phyloP scores from a whole-genome alignment of 129 eudicot species.

The Artemisia tridentata region DNA sequence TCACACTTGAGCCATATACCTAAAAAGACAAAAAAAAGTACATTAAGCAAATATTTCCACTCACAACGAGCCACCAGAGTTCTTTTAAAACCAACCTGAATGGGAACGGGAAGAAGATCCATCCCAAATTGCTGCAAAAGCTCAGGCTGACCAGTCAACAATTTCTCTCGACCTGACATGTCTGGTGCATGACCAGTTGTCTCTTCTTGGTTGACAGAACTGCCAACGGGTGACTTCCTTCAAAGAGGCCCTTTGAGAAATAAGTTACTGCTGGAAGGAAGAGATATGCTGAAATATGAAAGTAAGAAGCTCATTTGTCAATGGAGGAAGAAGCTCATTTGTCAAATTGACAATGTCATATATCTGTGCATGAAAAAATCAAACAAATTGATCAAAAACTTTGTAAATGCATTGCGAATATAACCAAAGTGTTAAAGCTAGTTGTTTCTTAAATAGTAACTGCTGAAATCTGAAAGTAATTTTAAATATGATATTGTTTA shows the following conservation, averaged over 20 bases:
- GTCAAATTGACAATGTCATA: constrained; percentile 90
- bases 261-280: constrained; percentile 53
- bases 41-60: not conserved
- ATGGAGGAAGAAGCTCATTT: constrained; percentile 88
- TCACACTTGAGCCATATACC: constrained; percentile 93
- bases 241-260: constrained; percentile 51
- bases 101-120: constrained; percentile 80
- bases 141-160: constrained; percentile 72
- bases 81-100: constrained; percentile 53
- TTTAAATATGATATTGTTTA: not conserved
- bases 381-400: not conserved
- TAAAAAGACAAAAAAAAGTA: constrained; percentile 19
- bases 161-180: constrained; percentile 49
- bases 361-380: constrained; percentile 32
- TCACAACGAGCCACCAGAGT: not conserved
- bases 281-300: too few species aligned
- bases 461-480: not conserved
- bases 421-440: constrained; percentile 2
- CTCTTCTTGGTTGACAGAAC: constrained; percentile 59
- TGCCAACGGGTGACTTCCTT: constrained; percentile 46
- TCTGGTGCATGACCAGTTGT: constrained; percentile 36
- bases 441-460: constrained; percentile 3
- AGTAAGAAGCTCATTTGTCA: too few species aligned
- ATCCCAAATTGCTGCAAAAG: constrained; percentile 78
- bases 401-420: too few species aligned